Percentiles rank a stretch among this genome's conserved stretches.
phyloP scores from a whole-genome alignment of 176 grass and related monocot species.

The Oryza longistaminata region DNA sequence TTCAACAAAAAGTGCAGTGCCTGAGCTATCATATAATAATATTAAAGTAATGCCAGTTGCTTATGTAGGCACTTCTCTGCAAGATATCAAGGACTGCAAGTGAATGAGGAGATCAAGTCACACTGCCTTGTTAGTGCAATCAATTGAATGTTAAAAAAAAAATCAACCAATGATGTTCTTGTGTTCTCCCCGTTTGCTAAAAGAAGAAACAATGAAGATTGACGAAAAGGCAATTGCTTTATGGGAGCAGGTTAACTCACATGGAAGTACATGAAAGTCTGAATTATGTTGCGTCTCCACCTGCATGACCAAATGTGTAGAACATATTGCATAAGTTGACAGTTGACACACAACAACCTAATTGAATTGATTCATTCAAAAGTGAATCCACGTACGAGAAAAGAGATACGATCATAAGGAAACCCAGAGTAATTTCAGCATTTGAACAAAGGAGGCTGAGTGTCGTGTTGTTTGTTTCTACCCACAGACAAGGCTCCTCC shows the following conservation, averaged over 20 bases:
- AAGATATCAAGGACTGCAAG: conserved; percentile 6
- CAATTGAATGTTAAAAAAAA: background rate
- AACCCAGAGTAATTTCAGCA: conserved; percentile 83
- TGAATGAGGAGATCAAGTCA: background rate
- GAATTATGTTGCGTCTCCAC: conserved; percentile 74
- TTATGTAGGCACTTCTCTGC: background rate
- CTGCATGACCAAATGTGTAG: conserved; percentile 51
- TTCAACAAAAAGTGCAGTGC: background rate
- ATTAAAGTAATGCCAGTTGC: background rate
- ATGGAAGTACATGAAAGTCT: conserved; percentile 94
- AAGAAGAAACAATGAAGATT: conserved; percentile 6
- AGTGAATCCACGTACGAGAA: conserved; percentile 72
- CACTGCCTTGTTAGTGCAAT: conserved; percentile 2
- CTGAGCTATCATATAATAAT: background rate
- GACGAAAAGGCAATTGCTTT: conserved; percentile 16
- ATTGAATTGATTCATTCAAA: conserved; percentile 22
- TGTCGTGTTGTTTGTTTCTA: conserved; percentile 73
- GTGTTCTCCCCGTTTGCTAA: background rate
- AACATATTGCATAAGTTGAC: conserved; percentile 1
- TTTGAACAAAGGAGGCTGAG: conserved; percentile 75
- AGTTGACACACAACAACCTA: conserved; percentile 37
- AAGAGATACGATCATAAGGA: conserved; percentile 89
- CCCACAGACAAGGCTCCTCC: conserved; percentile 86
- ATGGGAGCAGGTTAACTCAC: conserved; percentile 54
- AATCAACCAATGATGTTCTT: background rate